Conservation (phyloP, 352 stramenopile species). For the Pythium aristosporum region DNA sequence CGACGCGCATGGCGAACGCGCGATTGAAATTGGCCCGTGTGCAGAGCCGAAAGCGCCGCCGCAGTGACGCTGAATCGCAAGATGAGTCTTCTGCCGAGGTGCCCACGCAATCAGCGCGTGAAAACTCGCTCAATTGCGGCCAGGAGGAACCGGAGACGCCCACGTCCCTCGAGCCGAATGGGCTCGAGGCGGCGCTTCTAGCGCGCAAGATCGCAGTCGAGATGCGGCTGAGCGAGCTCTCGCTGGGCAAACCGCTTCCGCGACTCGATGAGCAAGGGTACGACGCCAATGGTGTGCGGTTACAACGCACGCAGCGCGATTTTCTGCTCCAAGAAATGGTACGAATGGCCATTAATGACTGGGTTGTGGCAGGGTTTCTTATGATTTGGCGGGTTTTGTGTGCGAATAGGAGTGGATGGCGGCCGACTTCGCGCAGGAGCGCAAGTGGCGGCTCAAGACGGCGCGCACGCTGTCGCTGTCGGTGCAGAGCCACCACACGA, state of each 20-base stretch:
- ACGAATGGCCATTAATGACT: not conserved
- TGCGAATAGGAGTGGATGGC: slow-evolving; percentile 80
- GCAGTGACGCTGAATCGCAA: slow-evolving; percentile 25
- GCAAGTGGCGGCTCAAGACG: slow-evolving; percentile 79
- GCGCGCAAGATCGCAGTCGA: slow-evolving; percentile 47
- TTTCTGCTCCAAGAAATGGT: slow-evolving; percentile 85
- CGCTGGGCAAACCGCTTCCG: slow-evolving; percentile 44
- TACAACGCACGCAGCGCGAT: slow-evolving; percentile 58
- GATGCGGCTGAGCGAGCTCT: slow-evolving; percentile 37
- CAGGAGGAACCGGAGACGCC: slow-evolving; percentile 13
- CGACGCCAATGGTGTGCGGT: slow-evolving; percentile 38
- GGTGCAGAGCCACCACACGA: slow-evolving; percentile 56
- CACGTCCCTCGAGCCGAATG: slow-evolving; percentile 4
- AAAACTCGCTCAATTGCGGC: slow-evolving; percentile 9
- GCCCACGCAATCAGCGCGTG: slow-evolving; percentile 20
- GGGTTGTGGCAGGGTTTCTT: too few relatives aligned
- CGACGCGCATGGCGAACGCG: slow-evolving; percentile 62
- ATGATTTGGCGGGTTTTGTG: not conserved
- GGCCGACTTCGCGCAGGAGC: slow-evolving; percentile 90
- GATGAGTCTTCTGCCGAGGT: slow-evolving; percentile 23
- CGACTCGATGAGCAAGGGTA: slow-evolving; percentile 34
- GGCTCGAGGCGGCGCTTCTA: slow-evolving; percentile 33
- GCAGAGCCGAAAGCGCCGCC: slow-evolving; percentile 30
- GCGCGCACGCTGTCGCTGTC: slow-evolving; percentile 71
- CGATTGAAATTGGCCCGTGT: slow-evolving; percentile 61